Conservation (phyloP, 352 stramenopile genomes). For the Stramenopiles sp. region DNA sequence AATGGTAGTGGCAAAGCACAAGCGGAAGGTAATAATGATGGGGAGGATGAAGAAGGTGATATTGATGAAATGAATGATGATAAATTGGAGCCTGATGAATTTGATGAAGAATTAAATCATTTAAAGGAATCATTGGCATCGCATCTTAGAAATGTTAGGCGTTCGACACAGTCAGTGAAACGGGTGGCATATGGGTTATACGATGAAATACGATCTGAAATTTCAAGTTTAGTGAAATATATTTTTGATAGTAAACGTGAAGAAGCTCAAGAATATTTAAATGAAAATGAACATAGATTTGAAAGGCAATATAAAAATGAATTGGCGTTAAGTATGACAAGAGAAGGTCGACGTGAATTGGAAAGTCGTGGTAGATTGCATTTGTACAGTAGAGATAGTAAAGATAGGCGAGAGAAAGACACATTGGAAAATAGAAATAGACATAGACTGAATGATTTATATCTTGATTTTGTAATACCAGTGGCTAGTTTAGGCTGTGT, state of each 20-base stretch:
- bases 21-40: too few species aligned
- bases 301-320: neutral
- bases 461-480: neutral
- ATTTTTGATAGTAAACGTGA: neutral
- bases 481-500: neutral
- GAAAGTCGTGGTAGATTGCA: neutral
- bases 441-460: neutral
- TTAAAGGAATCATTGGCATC: neutral
- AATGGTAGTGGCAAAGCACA: too few species aligned
- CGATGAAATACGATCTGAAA: neutral
- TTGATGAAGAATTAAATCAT: neutral
- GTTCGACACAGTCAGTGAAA: neutral
- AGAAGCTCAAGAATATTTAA: neutral
- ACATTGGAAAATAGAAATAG: neutral
- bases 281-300: neutral
- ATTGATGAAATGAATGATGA: neutral
- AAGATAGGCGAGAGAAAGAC: neutral
- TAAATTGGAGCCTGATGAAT: neutral
- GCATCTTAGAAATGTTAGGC: neutral
- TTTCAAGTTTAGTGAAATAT: neutral
- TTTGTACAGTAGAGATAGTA: neutral
- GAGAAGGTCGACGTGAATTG: neutral
- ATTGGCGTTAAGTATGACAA: neutral
- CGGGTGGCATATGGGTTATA: neutral
- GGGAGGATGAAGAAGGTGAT: neutral